Evolutionary conservation across 1,139 yeast genomes (phyloP).

Genomic region (Yamadazyma diddensiae): DNA sequence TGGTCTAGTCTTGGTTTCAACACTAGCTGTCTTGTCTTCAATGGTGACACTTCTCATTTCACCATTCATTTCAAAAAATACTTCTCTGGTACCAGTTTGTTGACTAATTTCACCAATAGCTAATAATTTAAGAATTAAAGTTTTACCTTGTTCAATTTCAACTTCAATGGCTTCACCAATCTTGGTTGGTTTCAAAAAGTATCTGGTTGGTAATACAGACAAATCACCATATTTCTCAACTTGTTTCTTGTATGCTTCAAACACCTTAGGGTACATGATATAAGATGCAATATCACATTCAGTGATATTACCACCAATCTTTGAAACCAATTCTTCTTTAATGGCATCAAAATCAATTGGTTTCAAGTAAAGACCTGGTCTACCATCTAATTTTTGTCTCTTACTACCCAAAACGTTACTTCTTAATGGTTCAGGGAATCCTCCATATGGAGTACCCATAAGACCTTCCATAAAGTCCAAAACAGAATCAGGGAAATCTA

Average conservation of each 20-base stretch:
- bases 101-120: slow-evolving; percentile 88
- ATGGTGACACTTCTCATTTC: slow-evolving; percentile 95
- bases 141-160: slow-evolving; percentile 92
- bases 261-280: slow-evolving; percentile 97
- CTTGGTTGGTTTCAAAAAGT: slow-evolving; percentile 81
- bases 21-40: slow-evolving; percentile 80
- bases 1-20: slow-evolving; percentile 81
- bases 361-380: slow-evolving; percentile 87
- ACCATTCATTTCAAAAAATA: slow-evolving; percentile 96
- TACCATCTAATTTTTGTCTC: slow-evolving; percentile 81
- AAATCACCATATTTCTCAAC: slow-evolving; percentile 85
- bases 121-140: slow-evolving; percentile 82
- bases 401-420: slow-evolving; percentile 77
- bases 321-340: slow-evolving; percentile 65
- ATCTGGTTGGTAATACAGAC: slow-evolving; percentile 88
- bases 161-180: slow-evolving; percentile 87
- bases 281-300: slow-evolving; percentile 93
- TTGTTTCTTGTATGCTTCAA: slow-evolving; percentile 75
- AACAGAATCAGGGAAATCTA: slow-evolving; percentile 98
- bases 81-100: slow-evolving; percentile 91
- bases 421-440: slow-evolving; percentile 98
- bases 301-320: slow-evolving; percentile 59
- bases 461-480: slow-evolving; percentile 98
- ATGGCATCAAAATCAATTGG: slow-evolving; percentile 77
- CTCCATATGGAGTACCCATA: slow-evolving; percentile 99